A percentile compares a stretch with the other conserved stretches of the same genome.
phyloP scores from a whole-genome alignment of 108 stramenopile species.

The Pseudonitzschia delicatissima region DNA sequence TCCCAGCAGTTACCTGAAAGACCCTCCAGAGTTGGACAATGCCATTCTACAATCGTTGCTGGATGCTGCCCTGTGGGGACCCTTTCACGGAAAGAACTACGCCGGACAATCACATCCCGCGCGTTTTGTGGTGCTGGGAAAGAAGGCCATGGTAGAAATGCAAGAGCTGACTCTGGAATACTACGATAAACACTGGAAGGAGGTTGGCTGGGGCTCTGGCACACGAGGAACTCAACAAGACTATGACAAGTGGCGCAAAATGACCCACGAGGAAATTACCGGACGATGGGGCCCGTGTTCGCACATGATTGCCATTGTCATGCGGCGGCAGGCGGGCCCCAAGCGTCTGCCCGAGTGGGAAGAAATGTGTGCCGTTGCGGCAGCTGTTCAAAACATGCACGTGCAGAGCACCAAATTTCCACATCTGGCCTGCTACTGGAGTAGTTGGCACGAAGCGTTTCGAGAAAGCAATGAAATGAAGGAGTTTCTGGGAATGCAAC shows the following conservation, averaged over 20 bases:
- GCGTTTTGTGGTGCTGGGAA: not conserved
- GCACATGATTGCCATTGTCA: slow-evolving; percentile 15
- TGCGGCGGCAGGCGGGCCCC: slow-evolving; percentile 4
- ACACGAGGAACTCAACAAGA: not conserved
- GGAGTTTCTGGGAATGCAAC: not conserved
- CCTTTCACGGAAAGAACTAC: not conserved
- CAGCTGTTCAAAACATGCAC: slow-evolving; percentile 4
- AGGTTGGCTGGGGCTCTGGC: not conserved
- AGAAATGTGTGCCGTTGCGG: not conserved
- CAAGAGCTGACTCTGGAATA: slow-evolving; percentile 3
- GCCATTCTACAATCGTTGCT: not conserved
- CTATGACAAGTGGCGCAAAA: slow-evolving; percentile 1
- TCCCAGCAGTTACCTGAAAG: not conserved
- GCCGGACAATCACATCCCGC: not conserved
- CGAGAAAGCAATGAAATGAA: not conserved
- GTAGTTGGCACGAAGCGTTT: not conserved
- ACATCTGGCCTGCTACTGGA: slow-evolving; percentile 7
- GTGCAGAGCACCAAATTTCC: slow-evolving; percentile 6
- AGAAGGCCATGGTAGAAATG: slow-evolving; percentile 7
- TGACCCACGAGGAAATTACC: slow-evolving; percentile 9
- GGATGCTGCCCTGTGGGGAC: not conserved
- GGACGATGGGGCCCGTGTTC: not conserved
- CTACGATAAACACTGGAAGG: slow-evolving; percentile 7
- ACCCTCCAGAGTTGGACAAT: not conserved
- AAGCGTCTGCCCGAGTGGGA: slow-evolving; percentile 12